phyloP scores from a whole-genome alignment of 2,329 filamentous ascomycete genomes.

The Alternaria panax region DNA sequence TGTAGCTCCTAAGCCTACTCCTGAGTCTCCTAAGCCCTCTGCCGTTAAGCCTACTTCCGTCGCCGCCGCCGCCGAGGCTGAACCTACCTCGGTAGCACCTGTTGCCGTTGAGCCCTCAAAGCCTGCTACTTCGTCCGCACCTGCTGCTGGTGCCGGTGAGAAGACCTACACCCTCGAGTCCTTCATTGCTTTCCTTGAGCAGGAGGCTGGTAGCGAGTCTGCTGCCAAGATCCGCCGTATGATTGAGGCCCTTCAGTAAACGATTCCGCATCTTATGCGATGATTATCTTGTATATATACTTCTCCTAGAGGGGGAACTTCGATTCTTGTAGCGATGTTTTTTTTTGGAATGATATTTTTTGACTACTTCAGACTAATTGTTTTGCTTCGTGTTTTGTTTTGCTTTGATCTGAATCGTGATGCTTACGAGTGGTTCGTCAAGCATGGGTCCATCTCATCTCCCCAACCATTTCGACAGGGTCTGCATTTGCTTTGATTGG shows the following conservation, averaged over 20 bases:
- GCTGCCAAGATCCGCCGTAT: slow-evolving; percentile 25
- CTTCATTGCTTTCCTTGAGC: slow-evolving; percentile 24
- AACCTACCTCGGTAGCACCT: slow-evolving; percentile 14
- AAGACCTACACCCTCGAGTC: slow-evolving; percentile 29
- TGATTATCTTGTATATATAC: slow-evolving; percentile 10
- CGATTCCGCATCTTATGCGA: not conserved
- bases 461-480: not conserved
- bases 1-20: slow-evolving; percentile 2
- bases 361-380: not conserved
- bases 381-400: not conserved
- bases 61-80: slow-evolving; percentile 2
- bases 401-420: not conserved
- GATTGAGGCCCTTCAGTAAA: slow-evolving; percentile 23
- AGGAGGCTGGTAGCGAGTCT: slow-evolving; percentile 18
- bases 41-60: slow-evolving; percentile 6
- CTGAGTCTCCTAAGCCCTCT: slow-evolving; percentile 9
- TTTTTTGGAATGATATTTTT: slow-evolving; percentile 12
- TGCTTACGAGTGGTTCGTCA: not conserved
- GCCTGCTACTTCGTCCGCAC: slow-evolving; percentile 6
- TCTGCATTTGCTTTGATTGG: not conserved
- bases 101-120: slow-evolving; percentile 12
- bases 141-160: slow-evolving; percentile 16
- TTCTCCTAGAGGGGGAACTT: slow-evolving; percentile 15
- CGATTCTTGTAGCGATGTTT: slow-evolving; percentile 21
- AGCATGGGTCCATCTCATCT: not conserved